Evolutionary conservation across 2,329 filamentous ascomycete genomes (phyloP).

Genomic region (Epichloe festucae): DNA sequence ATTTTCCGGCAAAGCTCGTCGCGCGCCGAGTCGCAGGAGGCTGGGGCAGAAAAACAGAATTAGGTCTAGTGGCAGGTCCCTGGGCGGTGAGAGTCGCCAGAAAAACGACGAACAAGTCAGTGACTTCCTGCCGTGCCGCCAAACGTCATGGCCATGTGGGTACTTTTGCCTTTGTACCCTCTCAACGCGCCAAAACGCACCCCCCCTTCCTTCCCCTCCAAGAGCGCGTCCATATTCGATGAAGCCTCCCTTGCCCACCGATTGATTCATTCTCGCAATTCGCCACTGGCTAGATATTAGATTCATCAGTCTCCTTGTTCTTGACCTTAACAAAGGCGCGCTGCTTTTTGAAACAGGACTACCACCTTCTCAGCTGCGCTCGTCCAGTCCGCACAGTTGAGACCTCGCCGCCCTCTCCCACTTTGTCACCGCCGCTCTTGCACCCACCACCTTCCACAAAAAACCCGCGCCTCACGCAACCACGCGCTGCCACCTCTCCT

Average conservation of each 20-base stretch:
- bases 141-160: too few relatives aligned
- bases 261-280: neutral
- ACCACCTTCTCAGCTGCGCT: too few relatives aligned
- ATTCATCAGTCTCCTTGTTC: neutral
- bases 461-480: neutral
- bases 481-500: neutral
- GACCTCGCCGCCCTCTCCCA: neutral
- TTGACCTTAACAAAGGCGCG: neutral
- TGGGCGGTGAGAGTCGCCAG: conserved; percentile 7
- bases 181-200: conserved; percentile 17
- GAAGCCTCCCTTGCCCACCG: neutral
- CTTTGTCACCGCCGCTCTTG: conserved; percentile 2
- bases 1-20: conserved; percentile 8
- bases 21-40: conserved; percentile 6
- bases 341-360: too few relatives aligned
- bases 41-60: conserved; percentile 10
- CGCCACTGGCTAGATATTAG: neutral
- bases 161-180: conserved; percentile 9
- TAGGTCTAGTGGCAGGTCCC: conserved; percentile 3
- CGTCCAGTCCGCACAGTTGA: too few relatives aligned
- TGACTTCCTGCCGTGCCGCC: neutral
- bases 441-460: conserved; percentile 2
- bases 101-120: neutral
- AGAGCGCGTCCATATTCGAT: neutral
- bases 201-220: conserved; percentile 1